Percentiles rank a stretch among this genome's conserved stretches.
Conservation (phyloP, 371 early-diverging fungal species). For the Syncephalastrum monosporum region DNA sequence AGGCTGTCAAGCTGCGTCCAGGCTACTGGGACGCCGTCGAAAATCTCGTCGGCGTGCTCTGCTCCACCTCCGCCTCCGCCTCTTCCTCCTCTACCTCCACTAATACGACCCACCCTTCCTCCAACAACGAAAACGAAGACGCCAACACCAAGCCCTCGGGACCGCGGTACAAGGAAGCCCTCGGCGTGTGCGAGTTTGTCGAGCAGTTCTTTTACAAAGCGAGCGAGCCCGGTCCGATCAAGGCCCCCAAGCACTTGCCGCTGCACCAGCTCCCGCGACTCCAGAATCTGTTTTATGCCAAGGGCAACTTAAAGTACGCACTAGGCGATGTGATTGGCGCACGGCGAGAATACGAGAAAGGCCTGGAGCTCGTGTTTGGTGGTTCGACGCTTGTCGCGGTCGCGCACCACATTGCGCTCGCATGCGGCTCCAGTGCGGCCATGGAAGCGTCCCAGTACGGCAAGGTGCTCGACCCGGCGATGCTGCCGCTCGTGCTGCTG, state of each 20-base stretch:
- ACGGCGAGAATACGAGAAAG: constrained; percentile 77
- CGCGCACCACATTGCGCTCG: constrained; percentile 45
- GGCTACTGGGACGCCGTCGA: constrained; percentile 94
- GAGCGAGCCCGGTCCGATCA: constrained; percentile 19
- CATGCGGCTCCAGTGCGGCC: constrained; percentile 32
- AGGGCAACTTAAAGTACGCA: constrained; percentile 81
- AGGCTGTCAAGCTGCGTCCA: constrained; percentile 80
- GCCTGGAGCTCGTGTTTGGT: constrained; percentile 75
- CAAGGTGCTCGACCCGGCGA: constrained; percentile 19
- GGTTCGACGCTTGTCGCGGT: constrained; percentile 60
- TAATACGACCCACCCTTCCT: neutral
- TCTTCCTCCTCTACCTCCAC: neutral
- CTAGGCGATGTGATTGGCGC: constrained; percentile 74
- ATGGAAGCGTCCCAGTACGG: constrained; percentile 21
- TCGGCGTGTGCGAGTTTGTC: constrained; percentile 79
- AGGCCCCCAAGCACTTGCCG: constrained; percentile 40
- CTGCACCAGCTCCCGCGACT: constrained; percentile 67
- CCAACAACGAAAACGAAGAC: neutral
- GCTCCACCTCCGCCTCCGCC: constrained; percentile 30
- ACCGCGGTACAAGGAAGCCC: constrained; percentile 76
- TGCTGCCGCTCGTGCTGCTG: constrained; percentile 57
- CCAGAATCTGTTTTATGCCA: constrained; percentile 80
- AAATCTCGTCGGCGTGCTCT: constrained; percentile 82
- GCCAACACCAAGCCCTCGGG: constrained; percentile 4
- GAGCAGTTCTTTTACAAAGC: constrained; percentile 59